Evolutionary conservation across 208 protist species (phyloP).

Genomic region (Wallacemonas sp.): DNA sequence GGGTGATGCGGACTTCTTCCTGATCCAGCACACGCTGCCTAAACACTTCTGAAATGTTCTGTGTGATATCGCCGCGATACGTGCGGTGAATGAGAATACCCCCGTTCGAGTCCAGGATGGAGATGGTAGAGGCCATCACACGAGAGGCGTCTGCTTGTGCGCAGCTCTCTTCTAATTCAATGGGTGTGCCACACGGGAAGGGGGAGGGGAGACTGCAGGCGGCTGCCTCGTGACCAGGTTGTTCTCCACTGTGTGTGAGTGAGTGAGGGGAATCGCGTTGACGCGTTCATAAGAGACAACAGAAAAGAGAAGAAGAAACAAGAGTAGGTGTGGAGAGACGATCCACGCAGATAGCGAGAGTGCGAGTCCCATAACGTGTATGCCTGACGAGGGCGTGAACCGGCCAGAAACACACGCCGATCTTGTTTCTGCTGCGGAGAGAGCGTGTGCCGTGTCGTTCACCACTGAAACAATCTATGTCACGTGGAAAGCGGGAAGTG

Average conservation of each 20-base stretch:
- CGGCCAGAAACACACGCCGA: too few species aligned
- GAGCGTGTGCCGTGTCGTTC: too few species aligned
- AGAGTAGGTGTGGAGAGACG: not conserved
- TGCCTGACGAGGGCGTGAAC: too few species aligned
- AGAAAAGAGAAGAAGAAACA: slow-evolving; percentile 12
- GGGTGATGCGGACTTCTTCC: slow-evolving; percentile 88
- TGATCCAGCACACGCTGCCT: slow-evolving; percentile 90
- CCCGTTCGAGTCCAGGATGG: slow-evolving; percentile 94
- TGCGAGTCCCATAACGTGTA: too few species aligned
- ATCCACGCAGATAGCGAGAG: not conserved
- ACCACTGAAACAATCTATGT: too few species aligned
- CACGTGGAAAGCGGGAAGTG: too few species aligned
- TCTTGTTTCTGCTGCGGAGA: too few species aligned
- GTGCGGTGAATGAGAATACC: slow-evolving; percentile 94
- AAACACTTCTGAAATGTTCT: slow-evolving; percentile 86
- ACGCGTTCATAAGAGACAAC: slow-evolving; percentile 9
- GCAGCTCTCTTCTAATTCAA: too few species aligned
- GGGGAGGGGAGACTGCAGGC: not conserved
- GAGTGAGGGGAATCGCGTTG: too few species aligned
- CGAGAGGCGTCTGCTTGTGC: not conserved
- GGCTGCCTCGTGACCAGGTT: too few species aligned
- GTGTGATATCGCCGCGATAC: slow-evolving; percentile 95
- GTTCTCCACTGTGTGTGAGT: too few species aligned
- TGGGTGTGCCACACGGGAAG: not conserved
- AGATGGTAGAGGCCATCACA: slow-evolving; percentile 90